A percentile compares a stretch with the other conserved stretches of the same genome.
Evolutionary conservation across 257 asterid genomes (phyloP).

Genomic region (Linaria vulgaris): DNA sequence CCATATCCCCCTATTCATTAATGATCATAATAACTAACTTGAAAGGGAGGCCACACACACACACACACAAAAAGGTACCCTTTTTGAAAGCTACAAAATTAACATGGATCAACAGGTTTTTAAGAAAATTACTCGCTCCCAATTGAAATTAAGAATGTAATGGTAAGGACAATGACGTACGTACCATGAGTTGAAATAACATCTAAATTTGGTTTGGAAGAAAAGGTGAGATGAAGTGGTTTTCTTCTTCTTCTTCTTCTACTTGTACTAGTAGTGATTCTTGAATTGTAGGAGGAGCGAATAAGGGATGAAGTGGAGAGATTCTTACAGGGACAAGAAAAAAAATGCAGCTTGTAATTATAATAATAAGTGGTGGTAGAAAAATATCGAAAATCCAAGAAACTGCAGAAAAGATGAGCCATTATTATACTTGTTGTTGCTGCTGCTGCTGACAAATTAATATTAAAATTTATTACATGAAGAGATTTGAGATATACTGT

Average conservation of each 20-base stretch:
- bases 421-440: constrained; percentile 25
- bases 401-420: constrained; percentile 43
- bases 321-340: constrained; percentile 38
- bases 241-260: constrained; percentile 36
- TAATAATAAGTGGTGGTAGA: constrained; percentile 31
- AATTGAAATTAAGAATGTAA: background rate
- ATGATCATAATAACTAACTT: background rate
- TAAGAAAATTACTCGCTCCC: background rate
- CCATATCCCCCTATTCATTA: background rate
- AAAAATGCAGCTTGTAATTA: constrained; percentile 27
- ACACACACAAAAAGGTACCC: background rate
- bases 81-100: background rate
- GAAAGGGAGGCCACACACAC: background rate
- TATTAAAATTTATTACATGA: background rate
- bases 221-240: constrained; percentile 36
- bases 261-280: constrained; percentile 27
- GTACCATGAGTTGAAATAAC: constrained; percentile 65
- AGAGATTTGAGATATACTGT: background rate
- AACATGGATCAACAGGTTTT: constrained; percentile 1
- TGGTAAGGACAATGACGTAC: constrained; percentile 1
- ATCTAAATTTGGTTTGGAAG: constrained; percentile 39
- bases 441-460: too few species aligned
- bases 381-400: constrained; percentile 32
- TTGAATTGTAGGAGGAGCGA: constrained; percentile 33
- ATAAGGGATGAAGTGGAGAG: constrained; percentile 23